Percentiles rank a stretch among this genome's conserved stretches.
Conservation (phyloP, 257 asterid genomes). For the Fraxinus cuspidata region DNA sequence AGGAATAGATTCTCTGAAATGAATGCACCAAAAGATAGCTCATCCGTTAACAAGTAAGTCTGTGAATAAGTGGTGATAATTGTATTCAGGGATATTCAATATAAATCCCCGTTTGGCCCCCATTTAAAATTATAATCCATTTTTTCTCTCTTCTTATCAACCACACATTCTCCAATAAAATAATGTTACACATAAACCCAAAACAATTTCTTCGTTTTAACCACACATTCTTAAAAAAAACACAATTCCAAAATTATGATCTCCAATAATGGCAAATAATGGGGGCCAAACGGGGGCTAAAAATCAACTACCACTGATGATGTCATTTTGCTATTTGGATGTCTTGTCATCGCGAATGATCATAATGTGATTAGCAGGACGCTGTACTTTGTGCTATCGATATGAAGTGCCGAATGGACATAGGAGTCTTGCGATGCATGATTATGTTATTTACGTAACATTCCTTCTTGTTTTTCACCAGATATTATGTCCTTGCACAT, state of each 20-base stretch:
- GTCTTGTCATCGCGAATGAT: neutral
- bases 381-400: constrained; percentile 16
- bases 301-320: neutral
- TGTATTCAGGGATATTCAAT: neutral
- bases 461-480: constrained; percentile 31
- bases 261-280: too few species aligned
- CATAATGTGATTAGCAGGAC: neutral
- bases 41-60: constrained; percentile 89
- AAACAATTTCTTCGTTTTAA: too few species aligned
- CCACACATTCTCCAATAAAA: too few species aligned
- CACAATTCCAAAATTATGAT: too few species aligned
- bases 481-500: constrained; percentile 98
- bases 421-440: constrained; percentile 16
- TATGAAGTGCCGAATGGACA: constrained; percentile 6
- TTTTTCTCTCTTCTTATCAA: too few species aligned
- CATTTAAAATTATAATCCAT: too few species aligned
- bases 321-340: neutral
- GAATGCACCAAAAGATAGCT: constrained; percentile 91
- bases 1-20: constrained; percentile 97
- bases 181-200: too few species aligned
- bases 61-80: constrained; percentile 16
- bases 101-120: neutral
- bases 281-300: too few species aligned
- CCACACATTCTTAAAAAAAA: too few species aligned
- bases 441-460: constrained; percentile 15